A percentile compares a stretch with the other conserved stretches of the same genome.
These are phyloP conservation scores for Metarhizium rileyi DNA, from an alignment of 2,329 filamentous ascomycete genomes.

Conservation along the genomic window DNA sequence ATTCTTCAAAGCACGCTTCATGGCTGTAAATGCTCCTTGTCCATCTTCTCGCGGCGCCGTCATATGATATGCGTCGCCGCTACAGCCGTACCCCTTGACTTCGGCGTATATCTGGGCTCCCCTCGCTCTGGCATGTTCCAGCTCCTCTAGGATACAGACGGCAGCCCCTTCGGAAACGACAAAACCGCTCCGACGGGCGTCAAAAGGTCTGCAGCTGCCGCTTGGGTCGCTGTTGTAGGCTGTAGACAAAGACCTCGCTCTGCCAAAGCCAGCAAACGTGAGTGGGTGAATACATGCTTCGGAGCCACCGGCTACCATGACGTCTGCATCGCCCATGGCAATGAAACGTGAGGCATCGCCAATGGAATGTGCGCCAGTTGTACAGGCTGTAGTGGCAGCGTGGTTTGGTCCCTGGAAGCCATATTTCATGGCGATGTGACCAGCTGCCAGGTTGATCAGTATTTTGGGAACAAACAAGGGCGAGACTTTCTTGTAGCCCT, in stretches of 20 bases:
- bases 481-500: constrained; percentile 90
- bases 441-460: constrained; percentile 89
- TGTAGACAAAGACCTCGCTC: constrained; percentile 77
- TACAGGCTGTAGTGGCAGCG: constrained; percentile 87
- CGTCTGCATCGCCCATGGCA: constrained; percentile 78
- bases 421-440: constrained; percentile 88
- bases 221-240: constrained; percentile 64
- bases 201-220: constrained; percentile 77
- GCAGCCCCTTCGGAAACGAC: constrained; percentile 90
- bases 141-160: constrained; percentile 77
- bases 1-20: constrained; percentile 71
- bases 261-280: constrained; percentile 82
- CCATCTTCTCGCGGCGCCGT: constrained; percentile 82
- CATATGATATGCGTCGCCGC: constrained; percentile 86
- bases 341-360: constrained; percentile 93
- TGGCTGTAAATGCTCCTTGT: constrained; percentile 69
- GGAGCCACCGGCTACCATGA: constrained; percentile 92
- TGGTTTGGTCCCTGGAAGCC: constrained; percentile 89
- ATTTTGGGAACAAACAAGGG: constrained; percentile 89
- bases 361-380: constrained; percentile 88
- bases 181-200: constrained; percentile 69
- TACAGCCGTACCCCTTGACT: constrained; percentile 79
- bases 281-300: constrained; percentile 95
- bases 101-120: constrained; percentile 83
- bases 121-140: constrained; percentile 74